Evolutionary conservation across 805 yeast species (phyloP).

Genomic region (Metschnikowia kofuensis): DNA sequence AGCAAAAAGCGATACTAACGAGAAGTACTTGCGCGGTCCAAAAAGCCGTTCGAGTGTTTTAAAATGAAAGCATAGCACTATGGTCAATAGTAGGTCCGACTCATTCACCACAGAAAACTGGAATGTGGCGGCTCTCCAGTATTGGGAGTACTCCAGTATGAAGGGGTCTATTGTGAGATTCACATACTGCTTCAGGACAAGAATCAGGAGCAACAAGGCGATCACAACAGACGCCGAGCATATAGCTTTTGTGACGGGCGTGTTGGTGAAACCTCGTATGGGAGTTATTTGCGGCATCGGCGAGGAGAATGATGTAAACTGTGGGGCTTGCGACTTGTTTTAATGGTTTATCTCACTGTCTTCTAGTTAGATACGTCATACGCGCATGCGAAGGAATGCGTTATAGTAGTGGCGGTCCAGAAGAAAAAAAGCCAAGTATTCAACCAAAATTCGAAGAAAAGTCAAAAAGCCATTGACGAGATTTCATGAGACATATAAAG

Average conservation of each 20-base stretch:
- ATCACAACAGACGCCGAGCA: slow-evolving; percentile 32
- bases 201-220: slow-evolving; percentile 42
- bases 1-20: slow-evolving; percentile 42
- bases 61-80: slow-evolving; percentile 48
- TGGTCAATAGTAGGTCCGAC: slow-evolving; percentile 49
- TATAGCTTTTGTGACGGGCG: slow-evolving; percentile 42
- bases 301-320: neutral
- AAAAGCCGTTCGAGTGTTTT: slow-evolving; percentile 56
- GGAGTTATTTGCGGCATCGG: slow-evolving; percentile 40
- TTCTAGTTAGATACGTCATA: too few relatives aligned
- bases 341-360: too few relatives aligned
- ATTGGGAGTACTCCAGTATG: slow-evolving; percentile 52
- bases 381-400: too few relatives aligned
- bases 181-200: slow-evolving; percentile 44
- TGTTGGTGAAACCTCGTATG: slow-evolving; percentile 39
- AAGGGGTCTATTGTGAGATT: slow-evolving; percentile 50
- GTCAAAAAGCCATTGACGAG: too few relatives aligned
- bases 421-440: too few relatives aligned
- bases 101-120: slow-evolving; percentile 58
- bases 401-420: too few relatives aligned
- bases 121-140: slow-evolving; percentile 49
- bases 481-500: too few relatives aligned
- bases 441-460: too few relatives aligned
- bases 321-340: neutral
- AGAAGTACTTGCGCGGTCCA: slow-evolving; percentile 54